These are phyloP conservation scores for Fusarium concolor DNA, from an alignment of 2,329 filamentous ascomycete genomes.

Conservation along the genomic window DNA sequence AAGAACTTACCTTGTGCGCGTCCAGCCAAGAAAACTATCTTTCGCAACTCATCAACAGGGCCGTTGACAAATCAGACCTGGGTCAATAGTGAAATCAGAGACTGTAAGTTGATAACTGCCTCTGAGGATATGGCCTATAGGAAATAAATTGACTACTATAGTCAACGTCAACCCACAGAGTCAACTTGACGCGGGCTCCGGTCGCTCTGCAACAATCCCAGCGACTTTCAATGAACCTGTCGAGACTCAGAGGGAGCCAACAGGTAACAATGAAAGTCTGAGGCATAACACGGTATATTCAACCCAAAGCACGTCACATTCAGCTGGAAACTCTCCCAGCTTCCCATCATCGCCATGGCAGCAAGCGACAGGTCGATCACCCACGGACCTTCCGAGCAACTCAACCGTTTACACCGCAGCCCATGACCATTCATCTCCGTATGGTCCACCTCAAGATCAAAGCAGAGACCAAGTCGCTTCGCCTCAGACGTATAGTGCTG, in stretches of 20 bases:
- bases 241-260: neutral
- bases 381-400: slow-evolving; percentile 12
- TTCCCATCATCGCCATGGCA: slow-evolving; percentile 30
- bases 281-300: slow-evolving; percentile 6
- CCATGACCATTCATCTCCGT: slow-evolving; percentile 29
- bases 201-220: neutral
- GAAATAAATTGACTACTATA: neutral
- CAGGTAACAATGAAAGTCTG: slow-evolving; percentile 1
- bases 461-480: slow-evolving; percentile 9
- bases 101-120: slow-evolving; percentile 46
- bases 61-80: slow-evolving; percentile 53
- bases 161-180: slow-evolving; percentile 22
- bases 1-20: slow-evolving; percentile 52
- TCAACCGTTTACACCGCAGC: slow-evolving; percentile 20
- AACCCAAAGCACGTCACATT: neutral
- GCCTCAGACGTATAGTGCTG: slow-evolving; percentile 17
- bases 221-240: slow-evolving; percentile 1
- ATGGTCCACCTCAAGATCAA: slow-evolving; percentile 12
- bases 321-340: slow-evolving; percentile 2
- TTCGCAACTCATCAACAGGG: slow-evolving; percentile 51
- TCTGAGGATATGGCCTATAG: rapidly evolving
- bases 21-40: slow-evolving; percentile 52
- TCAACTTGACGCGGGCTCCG: neutral
- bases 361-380: slow-evolving; percentile 20
- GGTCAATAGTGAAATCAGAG: slow-evolving; percentile 51